A percentile compares a stretch with the other conserved stretches of the same genome.
These are phyloP conservation scores for Claviceps sp. DNA, from an alignment of 2,329 filamentous ascomycete species.

Conservation along the genomic window DNA sequence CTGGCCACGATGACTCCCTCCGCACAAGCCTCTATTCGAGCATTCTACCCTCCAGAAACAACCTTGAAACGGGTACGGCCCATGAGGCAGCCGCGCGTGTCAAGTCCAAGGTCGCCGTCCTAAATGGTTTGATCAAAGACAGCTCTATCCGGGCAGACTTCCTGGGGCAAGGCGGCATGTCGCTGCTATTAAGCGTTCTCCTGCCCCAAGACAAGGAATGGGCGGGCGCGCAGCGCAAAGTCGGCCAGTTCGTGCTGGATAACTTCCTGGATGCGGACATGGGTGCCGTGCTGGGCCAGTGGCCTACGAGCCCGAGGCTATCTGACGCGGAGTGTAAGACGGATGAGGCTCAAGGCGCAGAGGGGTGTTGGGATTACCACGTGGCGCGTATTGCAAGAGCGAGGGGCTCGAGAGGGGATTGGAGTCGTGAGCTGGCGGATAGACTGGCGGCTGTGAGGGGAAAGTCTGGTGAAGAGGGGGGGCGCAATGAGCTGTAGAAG, in stretches of 20 bases:
- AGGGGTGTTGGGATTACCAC: conserved; percentile 48
- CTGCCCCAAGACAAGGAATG: conserved; percentile 32
- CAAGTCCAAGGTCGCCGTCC: conserved; percentile 32
- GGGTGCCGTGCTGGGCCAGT: conserved; percentile 43
- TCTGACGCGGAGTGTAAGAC: conserved; percentile 23
- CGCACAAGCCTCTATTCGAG: conserved; percentile 27
- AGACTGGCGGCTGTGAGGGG: conserved; percentile 21
- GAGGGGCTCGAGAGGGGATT: conserved; percentile 24
- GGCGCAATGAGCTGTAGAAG: conserved; percentile 21
- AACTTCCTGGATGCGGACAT: conserved; percentile 54
- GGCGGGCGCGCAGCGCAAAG: conserved; percentile 37
- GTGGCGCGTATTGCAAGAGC: conserved; percentile 28
- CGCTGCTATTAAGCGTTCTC: conserved; percentile 39
- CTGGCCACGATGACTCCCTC: conserved; percentile 14
- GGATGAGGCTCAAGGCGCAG: conserved; percentile 19
- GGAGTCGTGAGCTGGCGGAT: conserved; percentile 30
- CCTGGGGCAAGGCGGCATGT: conserved; percentile 39
- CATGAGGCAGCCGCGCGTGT: conserved; percentile 14
- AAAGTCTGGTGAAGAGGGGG: conserved; percentile 8
- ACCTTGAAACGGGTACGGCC: conserved; percentile 9
- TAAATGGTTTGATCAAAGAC: conserved; percentile 44
- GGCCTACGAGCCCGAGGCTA: conserved; percentile 30
- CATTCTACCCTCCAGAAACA: conserved; percentile 20
- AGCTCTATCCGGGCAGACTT: conserved; percentile 40
- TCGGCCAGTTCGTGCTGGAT: conserved; percentile 46